Conservation (phyloP, 345 rosid species). For the Populus davidiana region DNA sequence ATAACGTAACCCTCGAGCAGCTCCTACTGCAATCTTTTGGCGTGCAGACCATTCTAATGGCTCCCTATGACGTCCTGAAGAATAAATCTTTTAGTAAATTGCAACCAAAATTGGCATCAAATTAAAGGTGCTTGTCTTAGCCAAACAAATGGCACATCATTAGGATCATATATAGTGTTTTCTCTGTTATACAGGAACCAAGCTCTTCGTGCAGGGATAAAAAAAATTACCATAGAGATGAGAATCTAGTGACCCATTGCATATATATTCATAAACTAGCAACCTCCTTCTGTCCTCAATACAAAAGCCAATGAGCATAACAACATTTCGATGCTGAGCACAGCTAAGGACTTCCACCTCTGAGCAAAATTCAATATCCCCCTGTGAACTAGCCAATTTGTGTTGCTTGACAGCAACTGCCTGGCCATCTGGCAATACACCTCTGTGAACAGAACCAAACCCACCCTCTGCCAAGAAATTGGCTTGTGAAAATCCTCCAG, state of each 20-base stretch:
- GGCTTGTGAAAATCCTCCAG: conserved; percentile 94
- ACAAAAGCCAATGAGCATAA: conserved; percentile 95
- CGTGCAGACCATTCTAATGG: conserved; percentile 88
- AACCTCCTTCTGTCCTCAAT: conserved; percentile 91
- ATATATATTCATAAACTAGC: conserved; percentile 92
- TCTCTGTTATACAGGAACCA: background rate
- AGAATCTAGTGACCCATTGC: conserved; percentile 94
- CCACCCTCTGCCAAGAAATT: conserved; percentile 99
- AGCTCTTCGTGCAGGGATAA: background rate
- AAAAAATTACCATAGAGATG: conserved; percentile 76
- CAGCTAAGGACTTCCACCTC: conserved; percentile 99
- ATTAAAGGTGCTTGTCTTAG: background rate
- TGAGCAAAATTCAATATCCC: conserved; percentile 96
- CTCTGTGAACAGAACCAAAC: conserved; percentile 97
- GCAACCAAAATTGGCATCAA: background rate
- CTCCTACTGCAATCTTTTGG: conserved; percentile 95
- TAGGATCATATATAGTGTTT: background rate
- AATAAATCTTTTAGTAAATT: conserved; percentile 4
- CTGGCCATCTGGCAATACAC: conserved; percentile 94
- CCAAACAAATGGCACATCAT: background rate
- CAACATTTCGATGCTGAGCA: conserved; percentile 98
- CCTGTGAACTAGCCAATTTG: conserved; percentile 97
- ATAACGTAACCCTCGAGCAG: conserved; percentile 96
- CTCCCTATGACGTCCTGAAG: conserved; percentile 61
- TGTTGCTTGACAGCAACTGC: conserved; percentile 98